Evolutionary conservation across 2,329 filamentous ascomycete genomes (phyloP), one percentile per base, ranked within the genome.

Genomic region (Curvularia verruculosa): DNA sequence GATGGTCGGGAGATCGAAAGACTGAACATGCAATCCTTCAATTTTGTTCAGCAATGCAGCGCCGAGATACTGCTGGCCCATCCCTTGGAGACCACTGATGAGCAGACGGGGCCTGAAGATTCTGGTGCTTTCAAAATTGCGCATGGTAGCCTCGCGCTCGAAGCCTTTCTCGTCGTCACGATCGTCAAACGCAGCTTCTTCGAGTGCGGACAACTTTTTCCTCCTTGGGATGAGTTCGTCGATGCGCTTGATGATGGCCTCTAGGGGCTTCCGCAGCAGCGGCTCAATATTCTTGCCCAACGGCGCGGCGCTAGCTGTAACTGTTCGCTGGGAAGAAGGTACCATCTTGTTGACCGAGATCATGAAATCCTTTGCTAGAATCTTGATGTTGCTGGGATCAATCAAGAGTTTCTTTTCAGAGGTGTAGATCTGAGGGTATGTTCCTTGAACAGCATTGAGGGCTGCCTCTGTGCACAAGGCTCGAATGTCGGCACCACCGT

Each of bases 281-380:
- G 95, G 93, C 70, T 93, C 91, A 49, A 99, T 85, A 10, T 85
- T 83, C 65, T 88, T 88, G 1, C 92, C 91, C 18, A 99, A 80
- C 0, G 94, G 89, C 13, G 89, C 85, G 50, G 94, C 93, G 12
- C 89, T 91, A 12, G 93, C 94, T 3, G 92, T 89, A 0, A 92
- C 88, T 45, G 94, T 94, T 60, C 95, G 84, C 75, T 98, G 92
- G 0, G 95, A 98, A 0, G 95, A 98, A 6, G 95, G 95, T 10
- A 97, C 86, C 78, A 99, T 92, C 77, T 96, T 96, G 80, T 96
- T 96, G 72, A 97, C 88, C 0, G 94, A 96, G 13, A 97, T 85
- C 90, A 96, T 96, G 69, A 99, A 99, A 76, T 99, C 95, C 54
- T 95, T 95, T 4, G 95, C 92, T 41, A 91, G 88, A 36, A 99